Base-by-base conservation (phyloP, 805 yeast genomes). In the Cyberlindnera euphorbiae region DNA sequence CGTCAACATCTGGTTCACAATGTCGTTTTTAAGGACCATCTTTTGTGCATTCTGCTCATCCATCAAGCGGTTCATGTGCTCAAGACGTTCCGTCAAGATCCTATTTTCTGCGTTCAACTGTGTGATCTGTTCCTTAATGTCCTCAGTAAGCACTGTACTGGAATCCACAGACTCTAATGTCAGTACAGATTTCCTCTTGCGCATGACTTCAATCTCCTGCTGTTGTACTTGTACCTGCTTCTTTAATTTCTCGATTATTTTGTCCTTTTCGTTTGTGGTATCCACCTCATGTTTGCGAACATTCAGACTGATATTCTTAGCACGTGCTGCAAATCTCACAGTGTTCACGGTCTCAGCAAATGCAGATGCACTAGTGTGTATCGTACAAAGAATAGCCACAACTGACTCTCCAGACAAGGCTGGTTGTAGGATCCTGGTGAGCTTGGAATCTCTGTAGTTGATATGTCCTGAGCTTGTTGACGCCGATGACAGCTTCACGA, bases 361-460 rank as follows among this genome's bases (percentile, higher is more conserved):
- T 1, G 79, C 70, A 16, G 69, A 69, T 15, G 62, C 59, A 3
- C 82, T 77, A 29, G 83, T 62, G 50, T 85, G 89, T 13, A 90
- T 78, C 0, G 97, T 90, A 58, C 97, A 93, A 17, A 90, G 68
- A 5, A 93, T 81, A 34, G 86, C 77, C 12, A 90, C 88, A 24
- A 88, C 68, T 2, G 96, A 79, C 22, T 80, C 75, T 1, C 97
- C 97, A 21, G 93, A 81, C 25, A 90, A 66, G 0, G 97, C 93
- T 1, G 96, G 96, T 59, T 93, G 97, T 38, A 90, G 63, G 22
- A 90, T 63, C 40, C 98, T 67, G 0, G 98, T 90, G 39, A 90
- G 72, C 55, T 90, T 90, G 4, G 96, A 86, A 57, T 90, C 97
- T 56, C 98, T 68, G 61, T 86, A 90, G 0, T 97, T 97, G 24